phyloP scores from a whole-genome alignment of 305 asterid species.

The Solanum hybrid region DNA sequence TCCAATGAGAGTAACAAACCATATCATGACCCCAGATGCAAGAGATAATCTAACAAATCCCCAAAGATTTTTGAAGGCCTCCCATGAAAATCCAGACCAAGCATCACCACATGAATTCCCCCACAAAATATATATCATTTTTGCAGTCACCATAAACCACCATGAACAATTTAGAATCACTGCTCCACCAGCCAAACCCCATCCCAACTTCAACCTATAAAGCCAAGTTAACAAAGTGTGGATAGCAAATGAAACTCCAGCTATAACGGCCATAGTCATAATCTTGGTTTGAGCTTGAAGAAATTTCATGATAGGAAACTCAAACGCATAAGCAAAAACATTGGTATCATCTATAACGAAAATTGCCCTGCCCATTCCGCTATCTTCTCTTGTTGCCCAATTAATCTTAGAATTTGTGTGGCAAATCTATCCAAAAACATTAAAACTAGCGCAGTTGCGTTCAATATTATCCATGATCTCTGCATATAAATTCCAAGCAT shows the following conservation, averaged over 20 bases:
- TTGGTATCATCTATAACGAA: conserved; percentile 29
- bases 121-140: conserved; percentile 18
- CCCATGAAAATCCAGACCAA: conserved; percentile 26
- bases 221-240: conserved; percentile 29
- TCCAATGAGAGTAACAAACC: conserved; percentile 11
- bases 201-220: conserved; percentile 20
- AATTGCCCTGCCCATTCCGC: conserved; percentile 17
- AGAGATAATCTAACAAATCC: conserved; percentile 21
- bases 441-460: conserved; percentile 2
- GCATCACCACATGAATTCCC: conserved; percentile 21
- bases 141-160: conserved; percentile 31
- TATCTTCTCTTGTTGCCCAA: conserved; percentile 19
- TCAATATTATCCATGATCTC: conserved; percentile 27
- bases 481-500: conserved; percentile 30
- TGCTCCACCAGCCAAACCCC: conserved; percentile 30
- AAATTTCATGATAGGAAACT: conserved; percentile 25
- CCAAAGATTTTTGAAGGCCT: conserved; percentile 23
- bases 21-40: conserved; percentile 31
- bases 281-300: conserved; percentile 33
- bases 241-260: conserved; percentile 13
- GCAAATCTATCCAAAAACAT: conserved; percentile 20
- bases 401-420: conserved; percentile 7
- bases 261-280: conserved; percentile 26
- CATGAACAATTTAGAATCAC: conserved; percentile 22
- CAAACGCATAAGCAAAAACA: conserved; percentile 22